Evolutionary conservation across 2,329 filamentous ascomycete species (phyloP), one percentile per base, ranked within the genome.

Genomic region (Monilinia vaccinii-corymbosi): DNA sequence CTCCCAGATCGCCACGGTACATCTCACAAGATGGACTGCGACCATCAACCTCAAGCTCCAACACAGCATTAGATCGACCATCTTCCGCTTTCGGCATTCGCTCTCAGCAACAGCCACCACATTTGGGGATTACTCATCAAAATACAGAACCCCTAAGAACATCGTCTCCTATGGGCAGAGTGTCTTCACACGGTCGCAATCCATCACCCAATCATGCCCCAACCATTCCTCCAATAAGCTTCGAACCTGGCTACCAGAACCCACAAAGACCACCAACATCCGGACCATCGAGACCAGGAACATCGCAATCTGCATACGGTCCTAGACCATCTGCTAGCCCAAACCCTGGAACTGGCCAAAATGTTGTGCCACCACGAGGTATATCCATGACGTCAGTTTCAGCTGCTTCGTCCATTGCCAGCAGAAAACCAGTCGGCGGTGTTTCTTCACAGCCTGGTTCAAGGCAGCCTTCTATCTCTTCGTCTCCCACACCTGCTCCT

Each of bases 51-150:
- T 32, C 65, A 68, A 25, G 67, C 66, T 80, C 78, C 65, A 80
- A 55, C 14, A 73, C 68, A 77, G 69, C 64, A 77, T 66, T 69
- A 67, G 71, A 73, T 58, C 64, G 70, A 49, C 68, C 71, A 28
- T 46, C 75, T 16, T 77, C 77, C 18, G 78, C 79, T 6, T 82
- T 81, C 71, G 77, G 77, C 49, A 74, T 81, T 62, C 76, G 76
- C 62, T 76, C 78, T 6, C 73, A 61, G 28, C 46, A 56, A 16
- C 38, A 49, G 9, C 59, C 63, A 50, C 61, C 61, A 7, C 57
- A 60, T 46, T 40, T 55, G 49, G 57, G 57, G n/a, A 60, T 60
- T 25, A n/a, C 40, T 8, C 57, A 60, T 55, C 57, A 60, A 60
- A 60, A 60, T n/a, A 53, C 46, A 50, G 66, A 68, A 11, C 60